Percentiles rank a stretch among this genome's conserved stretches.
These are phyloP conservation scores for Pestalotiopsis fici DNA, from an alignment of 2,329 filamentous ascomycete genomes.

Conservation along the genomic window DNA sequence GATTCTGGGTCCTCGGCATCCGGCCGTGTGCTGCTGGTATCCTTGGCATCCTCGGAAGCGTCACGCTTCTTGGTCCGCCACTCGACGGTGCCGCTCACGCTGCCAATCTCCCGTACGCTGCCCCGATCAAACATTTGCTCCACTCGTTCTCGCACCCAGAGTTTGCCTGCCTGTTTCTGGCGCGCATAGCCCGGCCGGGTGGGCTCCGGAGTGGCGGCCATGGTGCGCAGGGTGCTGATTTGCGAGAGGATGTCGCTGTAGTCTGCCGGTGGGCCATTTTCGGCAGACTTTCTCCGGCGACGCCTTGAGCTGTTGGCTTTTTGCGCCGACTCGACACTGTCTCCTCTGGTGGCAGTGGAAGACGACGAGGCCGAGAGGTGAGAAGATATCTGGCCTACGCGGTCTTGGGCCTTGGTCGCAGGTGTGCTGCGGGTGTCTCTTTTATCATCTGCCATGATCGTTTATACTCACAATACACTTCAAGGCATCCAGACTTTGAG, in stretches of 20 bases:
- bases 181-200: conserved; percentile 59
- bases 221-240: conserved; percentile 48
- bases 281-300: background rate
- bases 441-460: background rate
- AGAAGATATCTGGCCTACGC: conserved; percentile 27
- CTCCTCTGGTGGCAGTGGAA: background rate
- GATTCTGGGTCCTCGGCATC: conserved; percentile 33
- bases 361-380: conserved; percentile 16
- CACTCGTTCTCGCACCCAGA: conserved; percentile 65
- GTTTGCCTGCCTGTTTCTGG: conserved; percentile 64
- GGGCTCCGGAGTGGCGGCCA: conserved; percentile 56
- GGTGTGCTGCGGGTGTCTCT: background rate
- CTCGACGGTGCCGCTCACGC: conserved; percentile 57
- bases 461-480: background rate
- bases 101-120: conserved; percentile 61
- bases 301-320: background rate
- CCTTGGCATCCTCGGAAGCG: conserved; percentile 36
- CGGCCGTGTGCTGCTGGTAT: conserved; percentile 33
- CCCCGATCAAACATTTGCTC: conserved; percentile 56
- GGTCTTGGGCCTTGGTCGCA: conserved; percentile 30
- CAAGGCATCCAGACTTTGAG: background rate
- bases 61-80: conserved; percentile 46
- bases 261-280: conserved; percentile 50
- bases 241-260: conserved; percentile 64
- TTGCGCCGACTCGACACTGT: background rate